A percentile compares a stretch with the other conserved stretches of the same genome.
phyloP scores from a whole-genome alignment of 129 eudicot species.

The Deinandra increscens region DNA sequence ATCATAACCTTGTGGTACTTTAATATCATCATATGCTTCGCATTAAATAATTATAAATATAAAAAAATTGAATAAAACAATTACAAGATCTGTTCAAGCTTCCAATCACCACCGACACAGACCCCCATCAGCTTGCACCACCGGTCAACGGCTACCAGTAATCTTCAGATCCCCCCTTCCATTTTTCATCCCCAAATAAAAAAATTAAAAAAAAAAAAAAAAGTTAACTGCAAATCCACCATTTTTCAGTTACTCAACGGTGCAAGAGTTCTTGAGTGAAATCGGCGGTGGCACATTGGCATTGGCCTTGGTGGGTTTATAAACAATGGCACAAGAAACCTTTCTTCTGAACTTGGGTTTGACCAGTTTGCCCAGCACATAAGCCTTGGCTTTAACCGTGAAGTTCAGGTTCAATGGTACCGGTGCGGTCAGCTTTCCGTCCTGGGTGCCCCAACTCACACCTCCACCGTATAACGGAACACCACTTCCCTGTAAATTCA shows the following conservation, averaged over 20 bases:
- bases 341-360: slow-evolving; percentile 74
- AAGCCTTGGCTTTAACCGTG: slow-evolving; percentile 71
- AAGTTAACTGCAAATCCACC: too few relatives aligned
- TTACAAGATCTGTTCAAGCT: slow-evolving; percentile 12
- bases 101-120: neutral
- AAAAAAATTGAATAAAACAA: slow-evolving; percentile 19
- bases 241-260: slow-evolving; percentile 38
- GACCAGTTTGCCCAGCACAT: slow-evolving; percentile 77
- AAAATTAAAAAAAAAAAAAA: too few relatives aligned
- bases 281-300: slow-evolving; percentile 54
- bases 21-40: neutral
- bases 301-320: slow-evolving; percentile 77
- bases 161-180: too few relatives aligned
- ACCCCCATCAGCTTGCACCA: too few relatives aligned
- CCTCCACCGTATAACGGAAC: slow-evolving; percentile 87
- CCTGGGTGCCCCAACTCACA: slow-evolving; percentile 42
- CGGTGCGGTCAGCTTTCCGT: slow-evolving; percentile 57
- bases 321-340: slow-evolving; percentile 47
- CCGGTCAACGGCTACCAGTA: too few relatives aligned
- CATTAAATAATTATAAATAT: neutral
- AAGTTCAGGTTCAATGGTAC: slow-evolving; percentile 61
- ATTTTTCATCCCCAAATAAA: too few relatives aligned
- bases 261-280: slow-evolving; percentile 61
- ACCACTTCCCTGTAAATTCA: slow-evolving; percentile 48
- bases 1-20: slow-evolving; percentile 13